Evolutionary conservation across 2,329 filamentous ascomycete genomes (phyloP).

Genomic region (Acephala macrosclerotiorum): DNA sequence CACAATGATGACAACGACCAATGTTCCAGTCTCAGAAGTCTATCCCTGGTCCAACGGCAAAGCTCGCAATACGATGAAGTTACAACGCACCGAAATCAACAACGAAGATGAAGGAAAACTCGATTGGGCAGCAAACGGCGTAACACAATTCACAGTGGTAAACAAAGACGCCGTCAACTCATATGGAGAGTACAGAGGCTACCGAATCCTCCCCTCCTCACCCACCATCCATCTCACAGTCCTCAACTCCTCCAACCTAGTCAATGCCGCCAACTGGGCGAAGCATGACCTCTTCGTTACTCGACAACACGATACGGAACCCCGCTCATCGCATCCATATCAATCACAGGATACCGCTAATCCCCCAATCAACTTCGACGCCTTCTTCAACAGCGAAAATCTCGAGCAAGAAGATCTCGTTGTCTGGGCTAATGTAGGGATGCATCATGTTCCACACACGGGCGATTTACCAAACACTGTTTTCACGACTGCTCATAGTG

Average conservation of each 20-base stretch:
- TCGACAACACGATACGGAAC: conserved; percentile 59
- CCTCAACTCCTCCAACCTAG: conserved; percentile 53
- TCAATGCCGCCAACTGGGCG: conserved; percentile 56
- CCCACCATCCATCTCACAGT: conserved; percentile 54
- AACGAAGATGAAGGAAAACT: conserved; percentile 48
- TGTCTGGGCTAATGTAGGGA: conserved; percentile 61
- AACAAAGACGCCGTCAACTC: conserved; percentile 57
- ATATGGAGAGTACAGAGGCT: conserved; percentile 60
- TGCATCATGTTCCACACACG: conserved; percentile 62
- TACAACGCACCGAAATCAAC: conserved; percentile 49
- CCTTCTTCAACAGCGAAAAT: conserved; percentile 54
- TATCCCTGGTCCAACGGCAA: conserved; percentile 56
- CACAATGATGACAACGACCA: conserved; percentile 43
- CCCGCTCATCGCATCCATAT: conserved; percentile 51
- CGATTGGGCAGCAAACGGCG: conserved; percentile 56
- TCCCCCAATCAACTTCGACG: conserved; percentile 57
- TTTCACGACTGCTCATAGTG: conserved; percentile 16
- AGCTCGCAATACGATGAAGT: conserved; percentile 58
- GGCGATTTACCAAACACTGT: conserved; percentile 60
- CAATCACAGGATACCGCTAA: conserved; percentile 54
- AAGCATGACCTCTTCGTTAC: conserved; percentile 60
- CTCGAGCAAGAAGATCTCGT: conserved; percentile 53
- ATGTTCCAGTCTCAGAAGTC: conserved; percentile 33
- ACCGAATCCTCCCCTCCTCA: conserved; percentile 52
- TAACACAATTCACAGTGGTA: conserved; percentile 55